Evolutionary conservation across 2,329 filamentous ascomycete species (phyloP), one percentile per base, ranked within the genome.

Genomic region (Penicillium sp.): DNA sequence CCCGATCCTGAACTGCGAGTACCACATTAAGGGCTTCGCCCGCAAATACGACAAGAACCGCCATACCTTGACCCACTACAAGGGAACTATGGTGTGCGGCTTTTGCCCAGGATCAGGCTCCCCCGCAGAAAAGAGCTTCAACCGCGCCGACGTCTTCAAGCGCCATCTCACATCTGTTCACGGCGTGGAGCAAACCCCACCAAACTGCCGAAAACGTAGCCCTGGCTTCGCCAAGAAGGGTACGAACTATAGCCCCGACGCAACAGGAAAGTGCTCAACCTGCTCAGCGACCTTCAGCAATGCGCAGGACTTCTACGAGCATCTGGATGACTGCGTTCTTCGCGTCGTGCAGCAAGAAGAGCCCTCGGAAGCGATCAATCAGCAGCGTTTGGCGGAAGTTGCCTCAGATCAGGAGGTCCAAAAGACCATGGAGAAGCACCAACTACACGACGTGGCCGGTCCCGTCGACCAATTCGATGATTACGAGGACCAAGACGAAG

Each of bases 11-110:
- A 94, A 87, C 0, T 97, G 92, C 78, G 91, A 96, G 67, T 97
- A 96, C 75, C 88, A 96, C 77, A 78, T 83, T 68, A 96, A 96
- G 76, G 92, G 92, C 4, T 97, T 97, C 69, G 91, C 92, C 10
- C 83, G 92, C 65, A 96, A 96, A 76, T 97, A 97, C 71, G 92
- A 97, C 79, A 96, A 96, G 81, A 96, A 96, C 76, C 81, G 92
- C 41, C 92, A 97, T 73, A 96, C 91, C 5, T 76, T 96, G 59
- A 97, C 92, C 5, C 92, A 97, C 73, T 97, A 96, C 82, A 96
- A 96, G 77, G 92, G 92, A 38, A 96, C 90, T 45, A 96, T 96
- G 92, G 90, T 96, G 23, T 97, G 92, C 70, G 91, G 91, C 29
- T 97, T 96, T 78, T 96, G 92, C 67, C 90, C 91, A 1, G 90